Percentiles rank a stretch among this genome's conserved stretches.
Conservation (phyloP, 2,329 filamentous ascomycete genomes). For the Amylocarpus encephaloides region DNA sequence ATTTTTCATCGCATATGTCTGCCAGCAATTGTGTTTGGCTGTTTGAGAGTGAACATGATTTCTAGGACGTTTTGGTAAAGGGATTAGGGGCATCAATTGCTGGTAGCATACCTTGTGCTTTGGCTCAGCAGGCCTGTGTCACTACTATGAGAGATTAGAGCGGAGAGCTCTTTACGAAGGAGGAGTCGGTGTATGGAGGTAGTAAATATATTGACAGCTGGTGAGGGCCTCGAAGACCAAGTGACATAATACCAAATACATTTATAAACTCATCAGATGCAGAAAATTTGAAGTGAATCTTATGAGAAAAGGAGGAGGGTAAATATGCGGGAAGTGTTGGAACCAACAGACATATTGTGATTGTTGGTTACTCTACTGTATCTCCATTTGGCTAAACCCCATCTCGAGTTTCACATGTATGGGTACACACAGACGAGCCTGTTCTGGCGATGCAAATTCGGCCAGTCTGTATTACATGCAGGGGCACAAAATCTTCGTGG, state of each 20-base stretch:
- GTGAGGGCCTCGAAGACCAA: not conserved
- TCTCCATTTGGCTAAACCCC: too few species aligned
- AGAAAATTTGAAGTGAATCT: too few species aligned
- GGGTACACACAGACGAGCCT: too few species aligned
- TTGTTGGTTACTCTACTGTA: too few species aligned
- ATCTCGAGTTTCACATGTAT: too few species aligned
- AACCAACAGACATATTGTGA: too few species aligned
- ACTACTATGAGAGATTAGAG: not conserved
- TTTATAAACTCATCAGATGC: not conserved
- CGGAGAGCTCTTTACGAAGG: not conserved
- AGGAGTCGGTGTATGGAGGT: not conserved
- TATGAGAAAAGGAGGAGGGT: too few species aligned
- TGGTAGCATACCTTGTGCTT: slow-evolving; percentile 11
- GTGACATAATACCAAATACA: not conserved
- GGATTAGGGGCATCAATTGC: not conserved
- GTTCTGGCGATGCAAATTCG: too few species aligned
- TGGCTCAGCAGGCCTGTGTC: slow-evolving; percentile 26
- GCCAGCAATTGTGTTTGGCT: not conserved
- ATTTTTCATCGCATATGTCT: slow-evolving; percentile 1
- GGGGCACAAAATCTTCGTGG: too few species aligned
- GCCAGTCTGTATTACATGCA: too few species aligned
- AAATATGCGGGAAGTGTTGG: too few species aligned
- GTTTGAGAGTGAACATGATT: not conserved
- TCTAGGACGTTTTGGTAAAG: not conserved
- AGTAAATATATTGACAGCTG: slow-evolving; percentile 2